These are phyloP conservation scores for Nissolia schottii DNA, from an alignment of 306 rosid genomes.

Conservation along the genomic window DNA sequence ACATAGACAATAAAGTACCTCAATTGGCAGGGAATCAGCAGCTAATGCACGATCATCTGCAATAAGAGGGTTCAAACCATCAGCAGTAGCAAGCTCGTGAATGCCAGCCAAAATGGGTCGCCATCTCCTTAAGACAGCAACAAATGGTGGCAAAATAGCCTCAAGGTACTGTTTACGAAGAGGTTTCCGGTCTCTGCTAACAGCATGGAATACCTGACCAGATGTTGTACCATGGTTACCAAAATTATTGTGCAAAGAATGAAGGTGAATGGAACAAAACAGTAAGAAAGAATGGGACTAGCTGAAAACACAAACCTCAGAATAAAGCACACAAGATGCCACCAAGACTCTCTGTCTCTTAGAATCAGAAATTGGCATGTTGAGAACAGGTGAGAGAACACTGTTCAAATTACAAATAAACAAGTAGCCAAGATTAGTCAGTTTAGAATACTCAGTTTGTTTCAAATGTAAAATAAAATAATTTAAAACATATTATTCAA, in stretches of 20 bases:
- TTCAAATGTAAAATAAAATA: background rate
- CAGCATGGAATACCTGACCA: slow-evolving; percentile 88
- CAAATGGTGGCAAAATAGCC: slow-evolving; percentile 87
- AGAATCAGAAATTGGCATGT: slow-evolving; percentile 95
- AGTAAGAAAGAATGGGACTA: background rate
- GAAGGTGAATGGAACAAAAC: background rate
- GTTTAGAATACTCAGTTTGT: background rate
- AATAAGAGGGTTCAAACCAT: slow-evolving; percentile 83
- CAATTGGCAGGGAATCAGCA: slow-evolving; percentile 92
- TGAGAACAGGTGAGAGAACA: slow-evolving; percentile 97
- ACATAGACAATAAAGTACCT: slow-evolving; percentile 42
- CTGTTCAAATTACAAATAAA: slow-evolving; percentile 46
- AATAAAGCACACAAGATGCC: slow-evolving; percentile 89
- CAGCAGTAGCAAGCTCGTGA: slow-evolving; percentile 93
- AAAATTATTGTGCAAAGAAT: slow-evolving; percentile 3
- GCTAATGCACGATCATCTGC: slow-evolving; percentile 91
- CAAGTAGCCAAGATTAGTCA: slow-evolving; percentile 12
- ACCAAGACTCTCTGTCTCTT: slow-evolving; percentile 99
- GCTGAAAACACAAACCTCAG: slow-evolving; percentile 72
- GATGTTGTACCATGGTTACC: slow-evolving; percentile 24
- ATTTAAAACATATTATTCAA: background rate
- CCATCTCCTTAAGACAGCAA: slow-evolving; percentile 96
- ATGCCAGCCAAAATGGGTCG: slow-evolving; percentile 92
- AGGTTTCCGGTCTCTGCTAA: slow-evolving; percentile 71
- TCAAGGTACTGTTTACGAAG: slow-evolving; percentile 92